phyloP scores from a whole-genome alignment of 768 basidiomycete species.

The Termitomyces sp. region DNA sequence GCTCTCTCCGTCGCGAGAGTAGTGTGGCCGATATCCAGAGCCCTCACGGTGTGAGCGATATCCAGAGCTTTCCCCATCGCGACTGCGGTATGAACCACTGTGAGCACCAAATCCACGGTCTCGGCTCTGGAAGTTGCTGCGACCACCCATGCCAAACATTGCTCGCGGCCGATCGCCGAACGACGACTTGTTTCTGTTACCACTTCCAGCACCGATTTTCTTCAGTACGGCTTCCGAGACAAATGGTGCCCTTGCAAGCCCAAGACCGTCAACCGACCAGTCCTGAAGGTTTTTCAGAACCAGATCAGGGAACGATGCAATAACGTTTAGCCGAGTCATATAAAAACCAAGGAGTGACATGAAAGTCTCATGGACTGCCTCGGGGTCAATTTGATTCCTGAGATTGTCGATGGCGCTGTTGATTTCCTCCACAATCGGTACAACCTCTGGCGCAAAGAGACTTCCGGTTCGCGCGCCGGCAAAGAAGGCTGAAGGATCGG shows the following conservation, averaged over 20 bases:
- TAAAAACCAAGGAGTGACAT: slow-evolving; percentile 72
- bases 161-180: background rate
- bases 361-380: slow-evolving; percentile 55
- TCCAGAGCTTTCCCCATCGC: background rate
- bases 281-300: slow-evolving; percentile 52
- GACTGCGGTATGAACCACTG: background rate
- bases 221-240: slow-evolving; percentile 43
- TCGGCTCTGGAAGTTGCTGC: background rate
- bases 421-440: slow-evolving; percentile 20
- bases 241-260: slow-evolving; percentile 45
- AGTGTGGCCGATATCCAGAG: background rate
- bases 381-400: slow-evolving; percentile 33
- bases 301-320: slow-evolving; percentile 37
- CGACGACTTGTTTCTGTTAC: background rate
- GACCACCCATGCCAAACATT: background rate
- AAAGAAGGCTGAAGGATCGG: slow-evolving; percentile 31
- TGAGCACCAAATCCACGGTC: background rate
- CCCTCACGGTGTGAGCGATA: background rate
- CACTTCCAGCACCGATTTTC: background rate
- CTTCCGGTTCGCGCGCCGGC: background rate
- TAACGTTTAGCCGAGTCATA: slow-evolving; percentile 38
- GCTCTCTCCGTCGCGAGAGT: background rate
- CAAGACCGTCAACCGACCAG: slow-evolving; percentile 56
- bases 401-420: slow-evolving; percentile 24
- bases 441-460: slow-evolving; percentile 13